These are phyloP conservation scores for Chytridium lagenaria DNA, from an alignment of 371 early-diverging fungal species.

Conservation along the genomic window DNA sequence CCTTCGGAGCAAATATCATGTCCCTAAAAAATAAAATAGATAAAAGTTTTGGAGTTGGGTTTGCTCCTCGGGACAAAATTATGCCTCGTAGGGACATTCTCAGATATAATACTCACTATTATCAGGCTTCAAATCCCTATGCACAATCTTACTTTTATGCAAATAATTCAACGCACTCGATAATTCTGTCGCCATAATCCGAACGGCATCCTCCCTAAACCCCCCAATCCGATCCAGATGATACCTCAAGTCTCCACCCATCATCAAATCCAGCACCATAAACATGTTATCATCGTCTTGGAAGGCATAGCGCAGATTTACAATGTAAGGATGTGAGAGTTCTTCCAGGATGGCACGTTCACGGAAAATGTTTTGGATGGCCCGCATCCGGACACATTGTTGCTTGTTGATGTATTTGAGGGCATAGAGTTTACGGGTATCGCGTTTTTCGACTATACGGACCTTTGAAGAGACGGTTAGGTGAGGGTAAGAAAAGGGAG, in stretches of 20 bases:
- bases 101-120: conserved; percentile 40
- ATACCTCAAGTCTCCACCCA: conserved; percentile 60
- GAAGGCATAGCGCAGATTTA: conserved; percentile 63
- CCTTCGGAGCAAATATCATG: too few relatives aligned
- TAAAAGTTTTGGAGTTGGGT: too few relatives aligned
- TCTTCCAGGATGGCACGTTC: conserved; percentile 61
- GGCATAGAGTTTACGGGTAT: conserved; percentile 70
- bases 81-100: neutral
- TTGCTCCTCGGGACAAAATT: neutral
- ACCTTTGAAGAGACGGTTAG: conserved; percentile 37
- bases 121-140: conserved; percentile 65
- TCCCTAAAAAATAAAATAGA: too few relatives aligned
- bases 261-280: conserved; percentile 60
- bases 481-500: neutral
- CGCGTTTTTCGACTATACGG: conserved; percentile 67
- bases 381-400: conserved; percentile 59
- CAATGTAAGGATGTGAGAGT: conserved; percentile 57
- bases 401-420: conserved; percentile 65
- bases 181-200: conserved; percentile 82
- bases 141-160: conserved; percentile 78
- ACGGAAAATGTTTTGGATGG: conserved; percentile 59
- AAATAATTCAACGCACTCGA: conserved; percentile 75
- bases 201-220: conserved; percentile 74
- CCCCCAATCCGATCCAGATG: conserved; percentile 52
- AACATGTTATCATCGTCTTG: conserved; percentile 64